Conservation (phyloP, 495 filamentous ascomycete species). For the Penicillium soppii region DNA sequence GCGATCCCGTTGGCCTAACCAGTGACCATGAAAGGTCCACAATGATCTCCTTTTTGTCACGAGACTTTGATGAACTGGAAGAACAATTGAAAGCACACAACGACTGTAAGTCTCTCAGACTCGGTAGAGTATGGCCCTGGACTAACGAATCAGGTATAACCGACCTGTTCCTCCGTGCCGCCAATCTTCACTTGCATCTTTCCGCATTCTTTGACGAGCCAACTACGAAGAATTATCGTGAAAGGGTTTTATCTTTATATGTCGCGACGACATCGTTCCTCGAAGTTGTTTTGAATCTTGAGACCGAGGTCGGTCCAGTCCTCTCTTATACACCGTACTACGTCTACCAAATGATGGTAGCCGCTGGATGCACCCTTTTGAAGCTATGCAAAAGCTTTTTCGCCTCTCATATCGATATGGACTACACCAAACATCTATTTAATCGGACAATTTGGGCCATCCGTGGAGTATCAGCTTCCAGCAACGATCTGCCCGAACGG, state of each 20-base stretch:
- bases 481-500: conserved; percentile 78
- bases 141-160: conserved; percentile 57
- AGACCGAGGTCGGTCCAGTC: conserved; percentile 47
- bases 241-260: conserved; percentile 76
- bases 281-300: conserved; percentile 65
- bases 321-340: conserved; percentile 80
- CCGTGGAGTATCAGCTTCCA: conserved; percentile 71
- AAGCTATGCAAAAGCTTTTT: conserved; percentile 86
- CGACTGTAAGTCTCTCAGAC: conserved; percentile 34
- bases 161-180: conserved; percentile 72
- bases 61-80: conserved; percentile 55
- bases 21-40: conserved; percentile 68
- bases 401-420: conserved; percentile 65
- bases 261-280: conserved; percentile 73
- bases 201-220: conserved; percentile 87
- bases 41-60: conserved; percentile 56
- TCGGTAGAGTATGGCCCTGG: background rate
- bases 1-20: conserved; percentile 70
- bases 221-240: conserved; percentile 67
- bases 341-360: conserved; percentile 88
- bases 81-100: conserved; percentile 40
- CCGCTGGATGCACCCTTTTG: conserved; percentile 77
- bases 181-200: conserved; percentile 78
- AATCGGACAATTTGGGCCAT: conserved; percentile 74
- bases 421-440: conserved; percentile 72